A percentile compares a stretch with the other conserved stretches of the same genome.
Conservation (phyloP, 192 early-diverging fungal species). For the Chytriomyces confervae region DNA sequence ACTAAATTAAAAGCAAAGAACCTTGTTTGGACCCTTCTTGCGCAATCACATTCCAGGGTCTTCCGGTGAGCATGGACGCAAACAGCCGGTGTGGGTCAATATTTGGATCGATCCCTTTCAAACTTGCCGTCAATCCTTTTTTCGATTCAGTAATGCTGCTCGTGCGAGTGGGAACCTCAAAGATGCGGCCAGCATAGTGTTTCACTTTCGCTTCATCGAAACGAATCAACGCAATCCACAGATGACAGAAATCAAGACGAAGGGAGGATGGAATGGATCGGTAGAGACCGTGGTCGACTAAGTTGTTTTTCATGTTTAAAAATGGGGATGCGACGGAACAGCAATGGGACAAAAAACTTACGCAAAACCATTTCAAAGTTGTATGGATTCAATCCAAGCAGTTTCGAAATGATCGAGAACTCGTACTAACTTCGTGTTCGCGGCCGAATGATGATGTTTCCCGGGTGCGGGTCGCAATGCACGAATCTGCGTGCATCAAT, state of each 20-base stretch:
- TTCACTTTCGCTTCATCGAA: slow-evolving; percentile 78
- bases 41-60: slow-evolving; percentile 76
- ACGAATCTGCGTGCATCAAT: slow-evolving; percentile 38
- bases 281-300: slow-evolving; percentile 85
- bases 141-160: not conserved
- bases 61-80: slow-evolving; percentile 86
- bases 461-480: slow-evolving; percentile 95
- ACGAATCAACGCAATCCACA: slow-evolving; percentile 84
- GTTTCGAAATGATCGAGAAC: slow-evolving; percentile 34
- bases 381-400: slow-evolving; percentile 26
- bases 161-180: slow-evolving; percentile 23
- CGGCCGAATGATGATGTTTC: slow-evolving; percentile 69
- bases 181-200: slow-evolving; percentile 66
- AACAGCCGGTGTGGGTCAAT: slow-evolving; percentile 86
- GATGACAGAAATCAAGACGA: slow-evolving; percentile 82
- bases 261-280: slow-evolving; percentile 73
- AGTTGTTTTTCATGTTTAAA: too few relatives aligned
- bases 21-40: slow-evolving; percentile 7
- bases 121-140: not conserved
- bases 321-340: too few relatives aligned
- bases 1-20: not conserved
- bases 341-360: not conserved
- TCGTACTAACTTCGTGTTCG: slow-evolving; percentile 23
- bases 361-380: slow-evolving; percentile 90
- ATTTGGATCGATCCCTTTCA: slow-evolving; percentile 6